A percentile compares a stretch with the other conserved stretches of the same genome.
These are phyloP conservation scores for Prunus dulcis DNA, from an alignment of 306 rosid species.

Conservation along the genomic window DNA sequence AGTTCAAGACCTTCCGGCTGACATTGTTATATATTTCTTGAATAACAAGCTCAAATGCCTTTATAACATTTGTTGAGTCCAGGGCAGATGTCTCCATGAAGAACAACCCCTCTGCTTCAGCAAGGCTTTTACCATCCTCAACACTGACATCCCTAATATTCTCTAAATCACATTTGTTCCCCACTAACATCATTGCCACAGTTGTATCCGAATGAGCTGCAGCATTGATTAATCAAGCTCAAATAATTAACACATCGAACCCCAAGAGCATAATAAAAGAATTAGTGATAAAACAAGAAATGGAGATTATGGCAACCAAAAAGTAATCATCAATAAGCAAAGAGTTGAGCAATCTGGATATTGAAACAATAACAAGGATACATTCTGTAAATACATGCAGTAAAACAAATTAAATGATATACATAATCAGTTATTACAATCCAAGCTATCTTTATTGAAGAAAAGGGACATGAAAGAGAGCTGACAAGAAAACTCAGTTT, in stretches of 20 bases:
- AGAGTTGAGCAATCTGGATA: neutral
- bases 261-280: neutral
- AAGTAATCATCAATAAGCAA: neutral
- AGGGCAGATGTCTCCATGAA: constrained; percentile 97
- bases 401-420: neutral
- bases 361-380: neutral
- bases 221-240: constrained; percentile 20
- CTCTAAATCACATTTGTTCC: constrained; percentile 85
- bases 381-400: too few species aligned
- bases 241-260: neutral
- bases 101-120: constrained; percentile 87
- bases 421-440: neutral
- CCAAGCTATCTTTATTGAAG: neutral
- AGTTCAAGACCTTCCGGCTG: constrained; percentile 88
- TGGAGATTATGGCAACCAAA: neutral
- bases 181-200: constrained; percentile 86
- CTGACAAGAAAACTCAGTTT: neutral
- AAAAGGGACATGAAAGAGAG: neutral
- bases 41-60: constrained; percentile 84
- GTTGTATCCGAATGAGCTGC: constrained; percentile 96
- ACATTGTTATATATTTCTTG: constrained; percentile 84
- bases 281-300: neutral
- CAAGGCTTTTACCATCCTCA: constrained; percentile 86
- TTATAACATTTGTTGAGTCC: constrained; percentile 77
- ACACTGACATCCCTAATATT: constrained; percentile 72